phyloP scores from a whole-genome alignment of 1,139 yeast genomes.

The Yamadazyma spencermartinsiae region DNA sequence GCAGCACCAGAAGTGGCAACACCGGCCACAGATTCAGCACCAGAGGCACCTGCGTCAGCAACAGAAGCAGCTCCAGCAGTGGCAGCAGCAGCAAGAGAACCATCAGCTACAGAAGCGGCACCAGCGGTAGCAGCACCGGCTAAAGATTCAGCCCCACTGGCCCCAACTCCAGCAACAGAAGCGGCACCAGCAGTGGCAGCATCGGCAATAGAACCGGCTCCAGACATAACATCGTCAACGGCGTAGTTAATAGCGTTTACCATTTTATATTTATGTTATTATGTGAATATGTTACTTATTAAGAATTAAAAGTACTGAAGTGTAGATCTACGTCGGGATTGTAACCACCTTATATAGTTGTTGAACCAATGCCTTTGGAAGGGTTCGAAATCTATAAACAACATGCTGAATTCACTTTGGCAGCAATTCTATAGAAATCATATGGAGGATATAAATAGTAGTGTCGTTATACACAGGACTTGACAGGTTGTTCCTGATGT shows the following conservation, averaged over 20 bases:
- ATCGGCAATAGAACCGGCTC: constrained; percentile 4
- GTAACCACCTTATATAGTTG: constrained; percentile 11
- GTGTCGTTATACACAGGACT: not conserved
- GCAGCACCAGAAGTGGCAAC: constrained; percentile 40
- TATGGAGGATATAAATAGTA: not conserved
- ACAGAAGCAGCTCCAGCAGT: constrained; percentile 28
- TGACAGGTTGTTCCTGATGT: not conserved
- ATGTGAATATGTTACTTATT: not conserved
- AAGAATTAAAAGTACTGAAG: too few species aligned
- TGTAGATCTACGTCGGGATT: too few species aligned
- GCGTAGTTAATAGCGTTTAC: constrained; percentile 25
- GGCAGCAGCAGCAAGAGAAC: constrained; percentile 32
- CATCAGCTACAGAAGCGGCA: constrained; percentile 39
- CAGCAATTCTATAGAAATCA: not conserved
- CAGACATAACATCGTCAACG: constrained; percentile 20
- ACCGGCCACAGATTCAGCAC: constrained; percentile 19
- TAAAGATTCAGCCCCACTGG: too few species aligned
- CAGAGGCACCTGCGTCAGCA: constrained; percentile 14
- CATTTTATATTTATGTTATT: constrained; percentile 7
- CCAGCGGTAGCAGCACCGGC: constrained; percentile 27
- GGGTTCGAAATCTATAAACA: constrained; percentile 15
- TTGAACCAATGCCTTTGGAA: constrained; percentile 2
- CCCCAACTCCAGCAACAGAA: constrained; percentile 38
- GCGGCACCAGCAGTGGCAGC: constrained; percentile 14
- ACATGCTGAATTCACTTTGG: constrained; percentile 8